Evolutionary conservation across 2,329 filamentous ascomycete genomes (phyloP), one percentile per base, ranked within the genome.

Genomic region (Sphaerulina vaccinii): DNA sequence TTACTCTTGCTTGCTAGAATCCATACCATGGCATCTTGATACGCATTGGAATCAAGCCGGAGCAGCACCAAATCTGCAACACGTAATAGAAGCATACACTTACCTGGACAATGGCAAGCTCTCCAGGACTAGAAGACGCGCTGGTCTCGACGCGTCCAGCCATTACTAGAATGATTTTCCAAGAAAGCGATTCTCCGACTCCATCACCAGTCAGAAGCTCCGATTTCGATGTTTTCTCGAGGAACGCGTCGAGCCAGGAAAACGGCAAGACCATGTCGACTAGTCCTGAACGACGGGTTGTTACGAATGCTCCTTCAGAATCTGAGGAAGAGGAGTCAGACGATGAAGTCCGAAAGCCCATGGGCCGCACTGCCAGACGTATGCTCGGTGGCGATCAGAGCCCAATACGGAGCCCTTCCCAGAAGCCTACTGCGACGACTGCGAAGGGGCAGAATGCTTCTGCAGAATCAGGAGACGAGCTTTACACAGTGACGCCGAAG

Each of bases 401-500:
- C 39, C 33, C 15, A 19, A 27, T 3, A 18, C 18, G 19, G 7
- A 38, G 42, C 45, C 51, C 16, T n/a, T n/a, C 23, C 24, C 38
- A 16, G 32, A 29, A n/a, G 9, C 47, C 53, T 35, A 52, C 16
- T 23, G 52, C 32, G 24, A 16, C 32, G 15, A 11, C 36, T 11
- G 19, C n/a, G 18, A 39, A 39, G 21, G 42, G 40, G n/a, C 37
- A 32, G n/a, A 32, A 13, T 32, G 27, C 27, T 32, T 32, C 27
- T 3, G 8, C 9, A 15, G 33, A 48, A 3, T 41, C 51, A 6
- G 64, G 64, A 3, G 64, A 65, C 7, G 65, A 67, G 16, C 55
- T 68, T 5, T 68, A 68, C 50, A 58, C 59, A 15, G 56, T 62
- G 5, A 68, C 66, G 13, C 65, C 65, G 3, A 27, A 51, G n/a